A percentile compares a stretch with the other conserved stretches of the same genome.
These are phyloP conservation scores for Pichia cephalocereana DNA, from an alignment of 805 yeast species.

Conservation along the genomic window DNA sequence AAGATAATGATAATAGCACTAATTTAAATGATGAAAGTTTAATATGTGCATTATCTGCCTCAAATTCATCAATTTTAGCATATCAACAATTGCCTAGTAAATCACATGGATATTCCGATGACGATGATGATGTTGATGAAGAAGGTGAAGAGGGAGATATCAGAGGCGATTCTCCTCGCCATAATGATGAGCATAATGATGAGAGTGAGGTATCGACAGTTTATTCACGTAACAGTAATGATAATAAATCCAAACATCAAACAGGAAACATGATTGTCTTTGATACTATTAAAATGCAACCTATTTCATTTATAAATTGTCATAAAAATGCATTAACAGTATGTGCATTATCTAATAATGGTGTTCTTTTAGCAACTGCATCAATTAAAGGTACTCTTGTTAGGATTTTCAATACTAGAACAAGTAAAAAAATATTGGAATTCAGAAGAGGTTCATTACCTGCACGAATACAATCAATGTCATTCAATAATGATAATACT, in stretches of 20 bases:
- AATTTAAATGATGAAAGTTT: background rate
- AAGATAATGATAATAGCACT: too few relatives aligned
- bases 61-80: slow-evolving; percentile 41
- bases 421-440: slow-evolving; percentile 57
- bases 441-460: slow-evolving; percentile 83
- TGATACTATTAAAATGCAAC: slow-evolving; percentile 65
- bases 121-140: background rate
- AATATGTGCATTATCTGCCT: slow-evolving; percentile 25
- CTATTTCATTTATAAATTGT: slow-evolving; percentile 75
- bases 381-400: slow-evolving; percentile 86
- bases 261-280: slow-evolving; percentile 70
- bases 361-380: slow-evolving; percentile 77
- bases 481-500: slow-evolving; percentile 62
- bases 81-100: slow-evolving; percentile 39
- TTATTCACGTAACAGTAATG: background rate
- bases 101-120: background rate
- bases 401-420: slow-evolving; percentile 63
- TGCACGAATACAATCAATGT: slow-evolving; percentile 66
- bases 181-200: background rate
- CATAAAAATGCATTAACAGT: slow-evolving; percentile 72
- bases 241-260: background rate
- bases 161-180: too few relatives aligned
- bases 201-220: too few relatives aligned
- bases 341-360: slow-evolving; percentile 62
- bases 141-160: background rate